Conservation (phyloP, 305 asterid species). For the Coffea humblotiana region DNA sequence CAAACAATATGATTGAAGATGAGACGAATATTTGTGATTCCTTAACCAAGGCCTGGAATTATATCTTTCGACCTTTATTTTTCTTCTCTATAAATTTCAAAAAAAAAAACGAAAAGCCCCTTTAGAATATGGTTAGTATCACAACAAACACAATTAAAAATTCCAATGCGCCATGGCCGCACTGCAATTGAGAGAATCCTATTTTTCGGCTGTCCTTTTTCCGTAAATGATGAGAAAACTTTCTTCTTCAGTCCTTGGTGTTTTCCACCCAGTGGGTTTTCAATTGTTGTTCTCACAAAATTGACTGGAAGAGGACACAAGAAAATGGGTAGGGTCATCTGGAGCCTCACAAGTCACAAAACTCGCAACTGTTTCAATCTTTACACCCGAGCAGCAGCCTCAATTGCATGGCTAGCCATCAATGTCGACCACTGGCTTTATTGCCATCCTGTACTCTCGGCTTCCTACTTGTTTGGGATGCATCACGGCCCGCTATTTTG, state of each 20-base stretch:
- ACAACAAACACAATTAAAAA: not conserved
- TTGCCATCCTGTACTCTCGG: not conserved
- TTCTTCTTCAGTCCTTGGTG: not conserved
- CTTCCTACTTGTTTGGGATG: constrained; percentile 6
- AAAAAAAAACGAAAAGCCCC: not conserved
- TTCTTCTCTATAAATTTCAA: not conserved
- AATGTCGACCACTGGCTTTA: constrained; percentile 23
- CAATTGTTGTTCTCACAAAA: not conserved
- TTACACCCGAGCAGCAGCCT: constrained; percentile 19
- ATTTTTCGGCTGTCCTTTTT: not conserved
- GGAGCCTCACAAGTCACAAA: constrained; percentile 18
- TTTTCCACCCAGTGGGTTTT: constrained; percentile 10
- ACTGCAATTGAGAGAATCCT: not conserved
- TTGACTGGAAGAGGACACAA: constrained; percentile 11
- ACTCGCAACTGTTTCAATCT: constrained; percentile 20
- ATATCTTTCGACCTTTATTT: not conserved
- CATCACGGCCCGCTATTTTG: constrained; percentile 10
- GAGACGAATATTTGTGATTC: not conserved
- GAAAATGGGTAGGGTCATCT: constrained; percentile 14
- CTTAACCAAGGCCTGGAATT: not conserved
- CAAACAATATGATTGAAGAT: not conserved
- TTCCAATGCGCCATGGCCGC: not conserved
- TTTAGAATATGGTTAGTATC: not conserved
- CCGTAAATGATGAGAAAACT: not conserved
- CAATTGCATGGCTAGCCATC: constrained; percentile 16